phyloP scores from a whole-genome alignment of 1,139 yeast genomes.

The Diutina rugosa region DNA sequence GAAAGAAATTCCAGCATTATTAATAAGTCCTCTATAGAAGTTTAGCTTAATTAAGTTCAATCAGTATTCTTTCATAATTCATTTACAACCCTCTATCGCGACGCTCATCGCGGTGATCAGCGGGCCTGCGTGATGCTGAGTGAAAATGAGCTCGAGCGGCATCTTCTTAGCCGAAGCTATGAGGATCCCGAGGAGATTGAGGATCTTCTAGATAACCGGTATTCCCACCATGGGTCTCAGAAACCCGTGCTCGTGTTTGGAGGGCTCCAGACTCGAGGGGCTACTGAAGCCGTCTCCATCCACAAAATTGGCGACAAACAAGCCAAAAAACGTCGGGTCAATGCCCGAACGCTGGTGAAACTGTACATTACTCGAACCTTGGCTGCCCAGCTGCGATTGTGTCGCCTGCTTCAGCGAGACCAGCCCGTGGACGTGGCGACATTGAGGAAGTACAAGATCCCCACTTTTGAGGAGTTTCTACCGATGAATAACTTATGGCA shows the following conservation, averaged over 20 bases:
- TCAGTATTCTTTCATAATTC: too few relatives aligned
- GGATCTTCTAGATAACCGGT: slow-evolving; percentile 41
- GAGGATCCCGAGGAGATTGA: slow-evolving; percentile 26
- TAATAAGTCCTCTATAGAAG: too few relatives aligned
- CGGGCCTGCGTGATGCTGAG: not conserved
- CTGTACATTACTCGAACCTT: not conserved
- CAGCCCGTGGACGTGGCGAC: not conserved
- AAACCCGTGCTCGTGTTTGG: slow-evolving; percentile 41
- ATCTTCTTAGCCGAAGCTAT: slow-evolving; percentile 39
- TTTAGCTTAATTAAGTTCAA: too few relatives aligned
- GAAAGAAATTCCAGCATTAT: too few relatives aligned
- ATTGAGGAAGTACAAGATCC: slow-evolving; percentile 19
- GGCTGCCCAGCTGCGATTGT: not conserved
- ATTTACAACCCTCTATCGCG: not conserved
- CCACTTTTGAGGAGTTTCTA: slow-evolving; percentile 39
- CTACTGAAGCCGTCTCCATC: slow-evolving; percentile 7
- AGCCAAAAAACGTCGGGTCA: slow-evolving; percentile 14
- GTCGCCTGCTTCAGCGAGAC: not conserved
- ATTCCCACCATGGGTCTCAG: slow-evolving; percentile 43
- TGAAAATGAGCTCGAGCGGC: slow-evolving; percentile 26
- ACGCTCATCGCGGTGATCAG: not conserved
- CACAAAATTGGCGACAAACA: slow-evolving; percentile 4
- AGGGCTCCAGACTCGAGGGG: slow-evolving; percentile 18
- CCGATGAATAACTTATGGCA: slow-evolving; percentile 51
- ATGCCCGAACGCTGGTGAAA: slow-evolving; percentile 5